A percentile compares a stretch with the other conserved stretches of the same genome.
These are phyloP conservation scores for Alnus rubra DNA, from an alignment of 306 rosid genomes.

Conservation along the genomic window DNA sequence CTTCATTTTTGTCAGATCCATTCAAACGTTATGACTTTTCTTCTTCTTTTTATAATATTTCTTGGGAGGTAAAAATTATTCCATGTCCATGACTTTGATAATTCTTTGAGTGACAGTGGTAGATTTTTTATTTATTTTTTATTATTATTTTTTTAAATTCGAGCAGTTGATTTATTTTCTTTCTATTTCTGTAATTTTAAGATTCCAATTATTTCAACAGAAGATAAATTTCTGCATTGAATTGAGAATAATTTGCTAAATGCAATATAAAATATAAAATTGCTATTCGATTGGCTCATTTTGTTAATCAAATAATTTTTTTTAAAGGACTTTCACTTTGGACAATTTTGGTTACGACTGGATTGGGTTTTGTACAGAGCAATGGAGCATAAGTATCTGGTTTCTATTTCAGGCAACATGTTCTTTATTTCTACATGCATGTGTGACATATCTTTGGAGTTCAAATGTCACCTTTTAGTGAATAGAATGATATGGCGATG, in stretches of 20 bases:
- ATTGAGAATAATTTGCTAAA: neutral
- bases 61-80: neutral
- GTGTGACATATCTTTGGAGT: neutral
- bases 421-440: neutral
- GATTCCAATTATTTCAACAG: neutral
- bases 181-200: neutral
- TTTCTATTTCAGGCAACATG: neutral
- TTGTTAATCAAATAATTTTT: neutral
- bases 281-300: neutral
- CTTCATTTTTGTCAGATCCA: neutral
- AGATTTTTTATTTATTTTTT: too few relatives aligned
- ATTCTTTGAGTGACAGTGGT: too few relatives aligned
- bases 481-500: neutral
- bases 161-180: too few relatives aligned
- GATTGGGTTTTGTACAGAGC: neutral
- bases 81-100: neutral
- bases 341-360: too few relatives aligned
- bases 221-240: neutral
- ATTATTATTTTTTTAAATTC: too few relatives aligned
- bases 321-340: too few relatives aligned
- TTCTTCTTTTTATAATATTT: too few relatives aligned
- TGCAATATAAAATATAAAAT: neutral
- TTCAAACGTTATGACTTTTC: too few relatives aligned
- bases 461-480: neutral
- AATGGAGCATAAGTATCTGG: neutral